These are phyloP conservation scores for Zalerion maritima DNA, from an alignment of 495 filamentous ascomycete species.

Conservation along the genomic window DNA sequence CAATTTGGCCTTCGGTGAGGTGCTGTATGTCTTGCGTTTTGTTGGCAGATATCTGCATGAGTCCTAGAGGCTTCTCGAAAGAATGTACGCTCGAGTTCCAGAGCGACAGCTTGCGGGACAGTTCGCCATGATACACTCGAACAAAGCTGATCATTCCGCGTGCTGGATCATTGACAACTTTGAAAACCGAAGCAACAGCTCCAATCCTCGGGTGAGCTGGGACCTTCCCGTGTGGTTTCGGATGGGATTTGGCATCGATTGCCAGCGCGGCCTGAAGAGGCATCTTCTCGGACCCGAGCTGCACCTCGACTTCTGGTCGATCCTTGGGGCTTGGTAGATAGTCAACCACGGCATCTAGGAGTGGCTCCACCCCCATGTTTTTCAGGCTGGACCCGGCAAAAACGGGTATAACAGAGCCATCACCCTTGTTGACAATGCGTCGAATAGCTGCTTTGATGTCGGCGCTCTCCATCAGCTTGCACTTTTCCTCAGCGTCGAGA, in stretches of 20 bases:
- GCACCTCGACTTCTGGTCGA: slow-evolving; percentile 63
- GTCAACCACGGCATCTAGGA: slow-evolving; percentile 77
- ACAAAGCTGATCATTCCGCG: slow-evolving; percentile 86
- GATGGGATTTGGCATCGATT: slow-evolving; percentile 31
- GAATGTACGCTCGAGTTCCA: slow-evolving; percentile 79
- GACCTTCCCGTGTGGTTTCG: no score
- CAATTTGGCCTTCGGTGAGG: slow-evolving; percentile 79
- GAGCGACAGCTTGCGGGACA: slow-evolving; percentile 56
- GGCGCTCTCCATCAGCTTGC: slow-evolving; percentile 44
- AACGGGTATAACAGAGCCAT: slow-evolving; percentile 59
- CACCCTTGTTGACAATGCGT: slow-evolving; percentile 47
- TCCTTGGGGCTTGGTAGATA: slow-evolving; percentile 75
- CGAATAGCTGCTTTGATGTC: slow-evolving; percentile 63
- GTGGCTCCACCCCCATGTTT: slow-evolving; percentile 87
- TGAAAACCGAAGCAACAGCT: slow-evolving; percentile 83
- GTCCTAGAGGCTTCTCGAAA: slow-evolving; percentile 66
- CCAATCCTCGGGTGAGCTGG: slow-evolving; percentile 40
- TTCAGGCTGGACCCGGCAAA: slow-evolving; percentile 86
- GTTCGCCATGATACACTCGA: slow-evolving; percentile 73
- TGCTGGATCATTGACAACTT: slow-evolving; percentile 79
- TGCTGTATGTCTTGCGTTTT: slow-evolving; percentile 71
- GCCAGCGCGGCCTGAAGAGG: slow-evolving; percentile 37
- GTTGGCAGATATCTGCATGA: slow-evolving; percentile 85
- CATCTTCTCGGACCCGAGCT: slow-evolving; percentile 39
- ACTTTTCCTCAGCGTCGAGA: slow-evolving; percentile 59